Percentiles rank a stretch among this genome's conserved stretches.
Conservation (phyloP, 2,329 filamentous ascomycete genomes). For the Fusarium pininemorale region DNA sequence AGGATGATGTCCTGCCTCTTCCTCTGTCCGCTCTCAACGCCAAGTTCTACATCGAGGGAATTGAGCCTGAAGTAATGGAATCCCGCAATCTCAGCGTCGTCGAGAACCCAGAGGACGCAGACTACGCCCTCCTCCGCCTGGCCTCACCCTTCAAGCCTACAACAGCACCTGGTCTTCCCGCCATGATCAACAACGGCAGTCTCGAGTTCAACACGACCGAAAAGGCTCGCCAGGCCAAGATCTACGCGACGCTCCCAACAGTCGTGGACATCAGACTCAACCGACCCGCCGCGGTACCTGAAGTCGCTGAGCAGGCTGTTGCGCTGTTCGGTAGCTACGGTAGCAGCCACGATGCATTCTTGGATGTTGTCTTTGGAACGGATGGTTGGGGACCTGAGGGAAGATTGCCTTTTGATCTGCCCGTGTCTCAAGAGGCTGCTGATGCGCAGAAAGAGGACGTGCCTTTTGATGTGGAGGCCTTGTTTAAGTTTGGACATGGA, state of each 20-base stretch:
- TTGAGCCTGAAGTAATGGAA: conserved; percentile 26
- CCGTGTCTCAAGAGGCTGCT: conserved; percentile 55
- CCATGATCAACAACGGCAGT: conserved; percentile 51
- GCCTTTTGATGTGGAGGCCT: conserved; percentile 41
- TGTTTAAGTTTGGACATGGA: conserved; percentile 46
- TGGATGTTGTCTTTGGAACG: conserved; percentile 54
- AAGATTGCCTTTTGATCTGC: conserved; percentile 52
- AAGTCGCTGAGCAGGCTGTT: conserved; percentile 50
- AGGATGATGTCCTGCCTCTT: conserved; percentile 36
- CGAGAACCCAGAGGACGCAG: conserved; percentile 49
- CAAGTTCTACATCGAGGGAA: conserved; percentile 39
- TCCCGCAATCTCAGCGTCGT: conserved; percentile 47
- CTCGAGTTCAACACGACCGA: conserved; percentile 51
- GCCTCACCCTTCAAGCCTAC: conserved; percentile 48
- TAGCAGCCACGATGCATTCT: conserved; percentile 51
- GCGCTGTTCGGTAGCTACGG: conserved; percentile 55
- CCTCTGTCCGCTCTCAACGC: conserved; percentile 1
- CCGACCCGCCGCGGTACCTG: conserved; percentile 53
- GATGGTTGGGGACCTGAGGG: conserved; percentile 49
- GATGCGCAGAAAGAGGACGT: conserved; percentile 44
- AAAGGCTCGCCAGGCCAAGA: conserved; percentile 42
- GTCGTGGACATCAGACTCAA: conserved; percentile 57
- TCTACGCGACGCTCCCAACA: conserved; percentile 51
- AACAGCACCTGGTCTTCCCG: conserved; percentile 49
- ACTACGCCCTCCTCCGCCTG: conserved; percentile 53